Evolutionary conservation across 2,329 filamentous ascomycete species (phyloP).

Genomic region (Exophiala sp.): DNA sequence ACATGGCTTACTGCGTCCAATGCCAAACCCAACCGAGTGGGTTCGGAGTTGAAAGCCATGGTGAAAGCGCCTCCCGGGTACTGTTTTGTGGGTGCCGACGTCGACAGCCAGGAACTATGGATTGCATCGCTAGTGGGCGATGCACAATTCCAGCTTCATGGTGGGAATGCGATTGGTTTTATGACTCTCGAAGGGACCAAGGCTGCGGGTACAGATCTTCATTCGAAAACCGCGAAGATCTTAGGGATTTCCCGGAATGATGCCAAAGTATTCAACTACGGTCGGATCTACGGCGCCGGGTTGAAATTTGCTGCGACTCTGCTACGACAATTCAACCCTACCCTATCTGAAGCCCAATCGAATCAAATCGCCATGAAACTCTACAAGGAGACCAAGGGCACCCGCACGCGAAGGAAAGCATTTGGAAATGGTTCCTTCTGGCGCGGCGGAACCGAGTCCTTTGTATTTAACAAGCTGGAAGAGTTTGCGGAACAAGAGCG

Average conservation of each 20-base stretch:
- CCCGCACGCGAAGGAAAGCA: slow-evolving; percentile 68
- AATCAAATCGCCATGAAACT: slow-evolving; percentile 68
- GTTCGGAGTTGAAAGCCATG: slow-evolving; percentile 96
- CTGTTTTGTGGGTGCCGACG: slow-evolving; percentile 90
- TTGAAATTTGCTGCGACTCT: slow-evolving; percentile 87
- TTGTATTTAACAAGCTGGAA: slow-evolving; percentile 97
- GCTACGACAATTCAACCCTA: slow-evolving; percentile 87
- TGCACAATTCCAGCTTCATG: slow-evolving; percentile 88
- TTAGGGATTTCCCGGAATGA: slow-evolving; percentile 90
- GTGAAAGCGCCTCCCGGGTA: slow-evolving; percentile 86
- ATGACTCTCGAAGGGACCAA: slow-evolving; percentile 98
- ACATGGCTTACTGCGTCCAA: slow-evolving; percentile 98
- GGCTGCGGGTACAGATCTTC: slow-evolving; percentile 84
- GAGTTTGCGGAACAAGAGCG: slow-evolving; percentile 94
- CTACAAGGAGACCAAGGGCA: slow-evolving; percentile 84
- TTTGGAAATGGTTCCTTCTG: slow-evolving; percentile 72
- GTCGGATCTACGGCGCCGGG: slow-evolving; percentile 96
- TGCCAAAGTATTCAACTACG: slow-evolving; percentile 98
- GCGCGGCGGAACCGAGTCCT: slow-evolving; percentile 92
- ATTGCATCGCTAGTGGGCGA: slow-evolving; percentile 94
- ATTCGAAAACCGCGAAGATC: slow-evolving; percentile 87
- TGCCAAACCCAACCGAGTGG: slow-evolving; percentile 90
- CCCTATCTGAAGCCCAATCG: slow-evolving; percentile 72
- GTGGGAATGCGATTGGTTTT: slow-evolving; percentile 94
- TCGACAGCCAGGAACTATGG: slow-evolving; percentile 96